Conservation (phyloP, 2,329 filamentous ascomycete species). For the Bipolaris bicolor region DNA sequence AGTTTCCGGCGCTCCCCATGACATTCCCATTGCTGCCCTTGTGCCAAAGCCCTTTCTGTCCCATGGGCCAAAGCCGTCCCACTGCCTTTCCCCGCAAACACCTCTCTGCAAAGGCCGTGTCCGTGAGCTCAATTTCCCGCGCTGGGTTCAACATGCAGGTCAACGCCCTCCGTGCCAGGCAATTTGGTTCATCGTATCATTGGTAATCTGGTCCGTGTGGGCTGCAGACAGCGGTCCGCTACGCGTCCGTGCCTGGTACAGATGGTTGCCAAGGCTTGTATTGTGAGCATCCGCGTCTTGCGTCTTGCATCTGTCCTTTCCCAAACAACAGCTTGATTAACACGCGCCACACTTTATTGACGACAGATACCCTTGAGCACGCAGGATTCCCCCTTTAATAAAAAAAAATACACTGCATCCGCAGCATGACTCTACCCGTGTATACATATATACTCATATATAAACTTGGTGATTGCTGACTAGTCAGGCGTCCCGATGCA, state of each 20-base stretch:
- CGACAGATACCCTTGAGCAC: neutral
- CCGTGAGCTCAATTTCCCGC: slow-evolving; percentile 4
- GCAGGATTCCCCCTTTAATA: neutral
- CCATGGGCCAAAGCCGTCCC: neutral
- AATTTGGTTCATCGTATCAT: slow-evolving; percentile 5
- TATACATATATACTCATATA: too few relatives aligned
- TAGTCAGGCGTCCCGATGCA: neutral
- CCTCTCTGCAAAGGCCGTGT: neutral
- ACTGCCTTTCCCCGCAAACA: slow-evolving; percentile 1
- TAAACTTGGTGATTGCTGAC: neutral
- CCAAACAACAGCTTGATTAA: neutral
- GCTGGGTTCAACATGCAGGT: slow-evolving; percentile 11
- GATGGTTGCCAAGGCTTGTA: neutral
- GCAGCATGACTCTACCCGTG: neutral
- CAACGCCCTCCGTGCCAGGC: slow-evolving; percentile 12
- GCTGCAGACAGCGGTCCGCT: slow-evolving; percentile 18
- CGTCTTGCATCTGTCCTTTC: too few relatives aligned
- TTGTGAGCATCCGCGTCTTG: neutral
- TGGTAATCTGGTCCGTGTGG: slow-evolving; percentile 16
- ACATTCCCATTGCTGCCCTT: neutral
- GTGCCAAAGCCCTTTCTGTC: too few relatives aligned
- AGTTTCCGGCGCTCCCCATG: neutral
- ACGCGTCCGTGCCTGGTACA: slow-evolving; percentile 10
- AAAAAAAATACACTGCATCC: neutral
- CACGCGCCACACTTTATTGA: neutral